A percentile compares a stretch with the other conserved stretches of the same genome.
These are phyloP conservation scores for Phytopythium vexans DNA, from an alignment of 352 stramenopile species.

Conservation along the genomic window DNA sequence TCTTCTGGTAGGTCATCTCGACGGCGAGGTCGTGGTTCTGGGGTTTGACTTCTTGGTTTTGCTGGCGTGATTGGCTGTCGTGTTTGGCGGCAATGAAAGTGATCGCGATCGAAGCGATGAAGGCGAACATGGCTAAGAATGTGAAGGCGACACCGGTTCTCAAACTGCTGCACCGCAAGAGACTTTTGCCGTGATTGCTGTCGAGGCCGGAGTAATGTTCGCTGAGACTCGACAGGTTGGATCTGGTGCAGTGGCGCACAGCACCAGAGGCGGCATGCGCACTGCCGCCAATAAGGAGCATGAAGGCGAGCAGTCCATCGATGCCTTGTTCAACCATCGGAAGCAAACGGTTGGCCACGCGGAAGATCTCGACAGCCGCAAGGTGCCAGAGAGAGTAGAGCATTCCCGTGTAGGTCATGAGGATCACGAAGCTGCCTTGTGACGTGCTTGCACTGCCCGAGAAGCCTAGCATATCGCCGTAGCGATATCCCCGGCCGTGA, in stretches of 20 bases:
- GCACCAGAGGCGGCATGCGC: constrained; percentile 29
- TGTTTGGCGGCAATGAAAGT: constrained; percentile 25
- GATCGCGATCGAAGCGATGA: constrained; percentile 30
- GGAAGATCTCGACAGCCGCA: constrained; percentile 26
- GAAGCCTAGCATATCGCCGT: neutral
- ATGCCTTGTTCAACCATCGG: constrained; percentile 9
- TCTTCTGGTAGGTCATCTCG: constrained; percentile 17
- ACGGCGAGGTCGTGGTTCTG: constrained; percentile 8
- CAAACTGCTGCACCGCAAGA: constrained; percentile 31
- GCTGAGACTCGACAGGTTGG: neutral
- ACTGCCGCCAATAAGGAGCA: constrained; percentile 39
- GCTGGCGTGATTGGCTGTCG: neutral
- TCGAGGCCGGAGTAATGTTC: neutral
- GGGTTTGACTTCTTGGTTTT: constrained; percentile 1
- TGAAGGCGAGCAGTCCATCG: constrained; percentile 22
- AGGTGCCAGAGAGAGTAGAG: constrained; percentile 33
- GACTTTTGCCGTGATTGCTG: too few relatives aligned
- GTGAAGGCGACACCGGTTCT: constrained; percentile 30
- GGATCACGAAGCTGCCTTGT: constrained; percentile 28
- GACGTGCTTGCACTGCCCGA: constrained; percentile 12
- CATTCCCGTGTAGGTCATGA: constrained; percentile 42
- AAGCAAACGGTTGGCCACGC: constrained; percentile 9
- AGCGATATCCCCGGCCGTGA: constrained; percentile 23
- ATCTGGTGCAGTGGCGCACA: constrained; percentile 30
- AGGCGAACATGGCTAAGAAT: constrained; percentile 33